Conservation (phyloP, 1,284 basidiomycete species). For the Rhodotorula glutinis region DNA sequence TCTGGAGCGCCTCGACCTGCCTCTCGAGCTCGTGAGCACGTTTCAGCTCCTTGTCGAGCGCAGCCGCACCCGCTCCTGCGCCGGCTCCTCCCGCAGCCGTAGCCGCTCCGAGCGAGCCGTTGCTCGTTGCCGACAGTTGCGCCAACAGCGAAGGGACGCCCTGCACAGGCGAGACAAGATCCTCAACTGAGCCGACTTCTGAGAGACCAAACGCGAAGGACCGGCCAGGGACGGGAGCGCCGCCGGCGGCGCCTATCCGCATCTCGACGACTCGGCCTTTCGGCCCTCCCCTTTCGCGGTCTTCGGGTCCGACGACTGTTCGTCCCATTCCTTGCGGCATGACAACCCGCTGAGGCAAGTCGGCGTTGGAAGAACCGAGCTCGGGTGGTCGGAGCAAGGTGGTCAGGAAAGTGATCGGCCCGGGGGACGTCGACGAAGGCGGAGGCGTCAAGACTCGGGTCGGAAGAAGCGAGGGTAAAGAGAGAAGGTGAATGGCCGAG, state of each 20-base stretch:
- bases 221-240: neutral
- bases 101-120: neutral
- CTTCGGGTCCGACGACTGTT: neutral
- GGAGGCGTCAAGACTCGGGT: slow-evolving; percentile 68
- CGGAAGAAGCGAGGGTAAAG: slow-evolving; percentile 83
- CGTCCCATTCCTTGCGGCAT: slow-evolving; percentile 19
- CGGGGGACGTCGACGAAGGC: slow-evolving; percentile 58
- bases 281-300: slow-evolving; percentile 14
- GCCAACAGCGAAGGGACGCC: neutral
- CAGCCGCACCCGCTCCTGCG: neutral
- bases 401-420: slow-evolving; percentile 65
- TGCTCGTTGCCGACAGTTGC: neutral
- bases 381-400: slow-evolving; percentile 79
- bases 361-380: slow-evolving; percentile 11
- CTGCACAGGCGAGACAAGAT: neutral
- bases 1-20: slow-evolving; percentile 31
- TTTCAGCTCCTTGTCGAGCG: slow-evolving; percentile 10
- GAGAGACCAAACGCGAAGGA: neutral
- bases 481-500: slow-evolving; percentile 71
- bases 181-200: neutral
- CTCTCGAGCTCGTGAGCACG: slow-evolving; percentile 28
- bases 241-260: slow-evolving; percentile 8
- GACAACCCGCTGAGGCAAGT: neutral
- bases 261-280: slow-evolving; percentile 5
- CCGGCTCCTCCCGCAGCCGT: neutral